Evolutionary conservation across 805 yeast genomes (phyloP).

Genomic region (Nakazawaea populi): DNA sequence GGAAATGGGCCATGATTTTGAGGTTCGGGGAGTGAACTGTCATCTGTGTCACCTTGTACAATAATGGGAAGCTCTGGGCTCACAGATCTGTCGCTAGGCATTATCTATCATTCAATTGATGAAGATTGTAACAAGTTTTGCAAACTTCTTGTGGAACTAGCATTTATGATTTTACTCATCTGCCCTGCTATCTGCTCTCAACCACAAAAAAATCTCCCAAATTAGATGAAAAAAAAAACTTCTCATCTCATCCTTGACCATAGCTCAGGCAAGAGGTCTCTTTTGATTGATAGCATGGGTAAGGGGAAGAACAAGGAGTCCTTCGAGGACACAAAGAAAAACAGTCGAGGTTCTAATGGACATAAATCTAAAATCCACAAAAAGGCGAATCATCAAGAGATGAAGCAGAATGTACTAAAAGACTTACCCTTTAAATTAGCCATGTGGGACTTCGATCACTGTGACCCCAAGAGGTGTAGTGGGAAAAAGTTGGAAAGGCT

Average conservation of each 20-base stretch:
- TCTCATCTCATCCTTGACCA: neutral
- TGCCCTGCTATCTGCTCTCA: neutral
- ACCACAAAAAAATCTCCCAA: neutral
- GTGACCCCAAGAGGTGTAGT: conserved; percentile 96
- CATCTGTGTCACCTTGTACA: neutral
- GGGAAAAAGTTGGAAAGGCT: conserved; percentile 90
- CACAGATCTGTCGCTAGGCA: neutral
- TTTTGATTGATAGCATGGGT: conserved; percentile 29
- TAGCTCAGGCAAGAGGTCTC: neutral
- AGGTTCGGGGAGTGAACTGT: conserved; percentile 19
- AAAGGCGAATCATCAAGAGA: conserved; percentile 27
- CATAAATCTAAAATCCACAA: conserved; percentile 51
- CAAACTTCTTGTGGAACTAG: neutral
- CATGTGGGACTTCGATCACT: conserved; percentile 99
- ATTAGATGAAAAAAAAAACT: neutral
- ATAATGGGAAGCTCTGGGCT: neutral
- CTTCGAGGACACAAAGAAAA: conserved; percentile 29
- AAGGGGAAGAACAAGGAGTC: conserved; percentile 45
- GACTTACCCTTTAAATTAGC: conserved; percentile 81
- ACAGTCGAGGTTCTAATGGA: conserved; percentile 44
- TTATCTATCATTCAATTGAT: neutral
- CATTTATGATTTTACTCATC: neutral
- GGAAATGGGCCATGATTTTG: conserved; percentile 35
- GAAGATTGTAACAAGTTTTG: too few relatives aligned
- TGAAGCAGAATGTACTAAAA: conserved; percentile 16